Evolutionary conservation across 1,139 yeast genomes (phyloP), one percentile per base, ranked within the genome.

Genomic region (Zygoascus meyerae): DNA sequence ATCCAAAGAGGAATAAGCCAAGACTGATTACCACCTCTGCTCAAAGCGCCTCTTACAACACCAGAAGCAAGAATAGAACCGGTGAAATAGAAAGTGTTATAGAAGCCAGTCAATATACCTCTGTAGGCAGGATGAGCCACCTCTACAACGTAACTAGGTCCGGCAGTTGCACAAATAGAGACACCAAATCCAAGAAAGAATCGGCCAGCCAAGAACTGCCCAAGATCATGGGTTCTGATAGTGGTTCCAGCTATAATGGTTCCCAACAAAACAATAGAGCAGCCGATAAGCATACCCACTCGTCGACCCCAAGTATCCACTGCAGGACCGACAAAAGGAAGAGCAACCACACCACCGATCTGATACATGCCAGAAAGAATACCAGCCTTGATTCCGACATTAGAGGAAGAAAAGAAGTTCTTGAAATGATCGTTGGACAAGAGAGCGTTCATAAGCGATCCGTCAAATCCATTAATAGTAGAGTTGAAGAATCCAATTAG

Each of bases 51-150:
- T 68, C 52, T 67, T 68, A 66, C 71, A 69, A 55, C 71, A 72
- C 50, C 68, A 59, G 43, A 73, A 81, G 85, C 53, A 39, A 73
- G 58, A 34, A 71, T 60, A 21, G 75, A 75, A 18, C 77, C 78
- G 47, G 71, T 57, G 56, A 71, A 62, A 71, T 73, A 67, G 58
- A 71, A 70, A 49, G 67, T 70, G 65, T 70, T 72, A 53, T 71
- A 73, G 44, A 66, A 59, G 15, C 54, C 60, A 14, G 58, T 53
- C 28, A 53, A 42, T 7, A 48, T 52, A 26, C 55, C 56, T 42
- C 57, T 42, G 35, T 52, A 48, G 28, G 53, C 44, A 12, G 57
- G 57, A 30, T 54, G 55, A 12, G 56, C 29, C 14, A 52, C 43
- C 36, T 54, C 57, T 11, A 54, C 54, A 35, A 52, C 47, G 33